Evolutionary conservation across 1,284 basidiomycete genomes (phyloP).

Genomic region (Ganoderma boninense): DNA sequence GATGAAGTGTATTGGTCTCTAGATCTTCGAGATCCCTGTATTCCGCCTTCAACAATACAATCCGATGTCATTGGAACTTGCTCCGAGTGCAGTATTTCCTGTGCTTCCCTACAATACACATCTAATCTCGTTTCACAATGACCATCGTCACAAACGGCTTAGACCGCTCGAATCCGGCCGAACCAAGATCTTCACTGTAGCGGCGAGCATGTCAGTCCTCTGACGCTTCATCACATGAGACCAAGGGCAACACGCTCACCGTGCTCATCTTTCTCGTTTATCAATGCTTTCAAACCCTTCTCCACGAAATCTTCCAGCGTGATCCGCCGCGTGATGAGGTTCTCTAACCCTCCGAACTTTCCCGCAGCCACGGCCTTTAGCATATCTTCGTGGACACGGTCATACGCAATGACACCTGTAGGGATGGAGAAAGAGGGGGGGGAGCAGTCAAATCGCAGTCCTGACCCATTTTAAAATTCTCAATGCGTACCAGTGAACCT

Average conservation of each 20-base stretch:
- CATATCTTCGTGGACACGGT: slow-evolving; percentile 38
- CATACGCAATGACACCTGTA: slow-evolving; percentile 22
- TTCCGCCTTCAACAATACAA: too few relatives aligned
- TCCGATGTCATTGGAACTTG: too few relatives aligned
- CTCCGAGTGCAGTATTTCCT: too few relatives aligned
- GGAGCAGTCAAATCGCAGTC: background rate
- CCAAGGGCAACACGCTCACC: slow-evolving; percentile 24
- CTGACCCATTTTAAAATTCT: background rate
- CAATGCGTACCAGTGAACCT: slow-evolving; percentile 33
- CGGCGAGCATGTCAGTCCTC: background rate
- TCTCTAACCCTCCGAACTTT: slow-evolving; percentile 37
- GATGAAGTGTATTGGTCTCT: too few relatives aligned
- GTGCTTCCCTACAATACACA: background rate
- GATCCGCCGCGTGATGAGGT: slow-evolving; percentile 42
- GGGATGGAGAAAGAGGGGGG: too few relatives aligned
- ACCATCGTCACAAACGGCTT: background rate
- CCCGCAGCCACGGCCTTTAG: slow-evolving; percentile 40
- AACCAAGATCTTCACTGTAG: slow-evolving; percentile 9
- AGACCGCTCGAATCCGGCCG: background rate
- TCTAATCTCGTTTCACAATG: background rate
- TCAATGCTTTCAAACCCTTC: slow-evolving; percentile 42
- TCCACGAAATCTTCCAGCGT: slow-evolving; percentile 43
- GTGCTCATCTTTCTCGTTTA: slow-evolving; percentile 44
- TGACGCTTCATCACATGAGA: background rate
- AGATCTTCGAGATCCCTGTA: too few relatives aligned